Percentiles rank a stretch among this genome's conserved stretches.
Conservation (phyloP, 2,329 filamentous ascomycete genomes). For the Xylaria multiplex region DNA sequence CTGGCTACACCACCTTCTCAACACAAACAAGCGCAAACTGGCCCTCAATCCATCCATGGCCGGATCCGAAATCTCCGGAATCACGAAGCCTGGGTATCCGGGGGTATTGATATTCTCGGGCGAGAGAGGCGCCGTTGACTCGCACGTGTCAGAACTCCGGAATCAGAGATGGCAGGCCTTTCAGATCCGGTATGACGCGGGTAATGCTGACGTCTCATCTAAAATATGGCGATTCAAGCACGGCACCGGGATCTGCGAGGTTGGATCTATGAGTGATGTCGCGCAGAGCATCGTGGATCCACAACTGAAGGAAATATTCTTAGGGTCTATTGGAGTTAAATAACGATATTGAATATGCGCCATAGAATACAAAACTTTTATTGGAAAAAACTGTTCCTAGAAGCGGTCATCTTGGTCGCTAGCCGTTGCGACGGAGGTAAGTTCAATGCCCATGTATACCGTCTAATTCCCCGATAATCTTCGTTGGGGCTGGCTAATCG, state of each 20-base stretch:
- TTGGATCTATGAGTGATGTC: constrained; percentile 38
- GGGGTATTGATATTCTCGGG: constrained; percentile 40
- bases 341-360: constrained; percentile 11
- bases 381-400: no score
- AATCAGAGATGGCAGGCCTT: constrained; percentile 42
- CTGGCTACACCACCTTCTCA: constrained; percentile 43
- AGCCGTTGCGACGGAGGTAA: no score
- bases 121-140: constrained; percentile 28
- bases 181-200: constrained; percentile 39
- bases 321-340: constrained; percentile 40
- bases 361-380: not conserved
- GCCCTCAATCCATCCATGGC: constrained; percentile 35
- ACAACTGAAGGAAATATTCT: constrained; percentile 34
- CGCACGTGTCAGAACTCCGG: constrained; percentile 36
- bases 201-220: constrained; percentile 14
- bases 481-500: no score
- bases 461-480: no score
- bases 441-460: no score
- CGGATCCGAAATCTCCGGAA: constrained; percentile 26
- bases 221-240: constrained; percentile 38
- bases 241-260: constrained; percentile 36
- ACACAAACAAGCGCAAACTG: constrained; percentile 42
- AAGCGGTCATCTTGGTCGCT: no score
- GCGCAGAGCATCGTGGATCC: constrained; percentile 32
- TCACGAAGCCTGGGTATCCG: constrained; percentile 42